Base-by-base conservation (phyloP, 345 rosid genomes). In the Bruguiera sexangula region DNA sequence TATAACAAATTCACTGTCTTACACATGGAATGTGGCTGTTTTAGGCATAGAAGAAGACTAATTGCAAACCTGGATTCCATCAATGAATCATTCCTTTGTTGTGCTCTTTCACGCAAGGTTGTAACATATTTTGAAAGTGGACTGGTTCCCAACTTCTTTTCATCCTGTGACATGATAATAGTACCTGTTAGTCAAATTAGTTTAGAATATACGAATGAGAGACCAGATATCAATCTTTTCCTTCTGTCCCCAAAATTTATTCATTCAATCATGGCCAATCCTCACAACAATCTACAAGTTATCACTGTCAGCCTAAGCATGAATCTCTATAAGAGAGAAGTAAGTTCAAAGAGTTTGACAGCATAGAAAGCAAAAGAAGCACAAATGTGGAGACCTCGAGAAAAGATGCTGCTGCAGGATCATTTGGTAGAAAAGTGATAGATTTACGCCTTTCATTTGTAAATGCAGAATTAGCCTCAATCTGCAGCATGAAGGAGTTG, bases 41-140 rank as follows among this genome's bases (percentile, higher is more conserved):
- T 20, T 30, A 65, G 24, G 1, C 27, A 24, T 22, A 39, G 8
- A 63, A 72, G 52, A 22, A 70, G 58, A 30, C 54, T 10, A 43
- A 67, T 61, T 11, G 27, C 64, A 46, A 69, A 95, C 99, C 96
- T 89, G 76, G 99, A 92, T 82, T 90, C 94, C 76, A 69, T 82
- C 88, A 95, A 69, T 2, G 90, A 84, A 63, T 84, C 86, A 5
- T 73, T 83, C 79, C 93, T 85, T 78, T 90, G 87, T 65, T 82
- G 82, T 22, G 94, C 92, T 84, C 88, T 83, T 83, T 82, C 81
- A 6, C 81, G 88, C 24, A 90, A 68, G 31, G 72, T 77, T 34
- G 51, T 65, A 29, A 82, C 94, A 62, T 88, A 86, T 60, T 68
- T 83, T 8, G 89, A 87, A 62, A 95, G 75, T 59, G 97, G 97